Percentiles rank a stretch among this genome's conserved stretches.
These are phyloP conservation scores for Fragosphaeria purpurea DNA, from an alignment of 2,329 filamentous ascomycete species.

Conservation along the genomic window DNA sequence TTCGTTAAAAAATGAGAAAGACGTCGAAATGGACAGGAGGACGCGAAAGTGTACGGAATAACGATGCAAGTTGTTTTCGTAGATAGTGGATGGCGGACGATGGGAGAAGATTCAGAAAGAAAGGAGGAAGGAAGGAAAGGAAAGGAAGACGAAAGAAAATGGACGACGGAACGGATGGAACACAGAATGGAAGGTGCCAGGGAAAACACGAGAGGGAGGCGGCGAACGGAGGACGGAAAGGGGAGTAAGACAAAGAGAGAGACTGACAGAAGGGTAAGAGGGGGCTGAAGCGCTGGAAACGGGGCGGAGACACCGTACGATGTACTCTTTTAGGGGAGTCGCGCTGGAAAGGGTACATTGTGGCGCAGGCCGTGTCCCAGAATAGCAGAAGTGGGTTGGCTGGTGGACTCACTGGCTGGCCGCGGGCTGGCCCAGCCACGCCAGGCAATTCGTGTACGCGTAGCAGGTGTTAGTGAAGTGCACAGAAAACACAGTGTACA, in stretches of 20 bases:
- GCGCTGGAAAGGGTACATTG: too few relatives aligned
- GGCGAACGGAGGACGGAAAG: not conserved
- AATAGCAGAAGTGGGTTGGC: too few relatives aligned
- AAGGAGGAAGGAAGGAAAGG: not conserved
- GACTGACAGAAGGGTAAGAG: not conserved
- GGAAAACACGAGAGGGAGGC: not conserved
- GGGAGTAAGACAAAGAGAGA: too few relatives aligned
- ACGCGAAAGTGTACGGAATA: not conserved
- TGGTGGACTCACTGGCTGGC: too few relatives aligned
- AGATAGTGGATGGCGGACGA: not conserved
- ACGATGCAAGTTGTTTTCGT: too few relatives aligned
- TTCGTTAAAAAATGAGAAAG: not conserved
- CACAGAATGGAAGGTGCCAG: not conserved
- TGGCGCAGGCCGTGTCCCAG: too few relatives aligned
- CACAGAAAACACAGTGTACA: not conserved
- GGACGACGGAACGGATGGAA: not conserved
- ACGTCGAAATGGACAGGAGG: not conserved
- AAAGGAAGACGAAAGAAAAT: not conserved
- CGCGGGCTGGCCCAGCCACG: too few relatives aligned
- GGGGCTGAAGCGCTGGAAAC: constrained; percentile 4
- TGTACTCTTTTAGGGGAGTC: too few relatives aligned
- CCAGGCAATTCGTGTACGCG: too few relatives aligned
- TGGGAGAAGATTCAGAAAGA: not conserved
- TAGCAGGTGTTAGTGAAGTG: not conserved
- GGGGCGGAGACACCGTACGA: too few relatives aligned